Conservation (phyloP, 2,329 filamentous ascomycete genomes). For the Calonectria naviculata region DNA sequence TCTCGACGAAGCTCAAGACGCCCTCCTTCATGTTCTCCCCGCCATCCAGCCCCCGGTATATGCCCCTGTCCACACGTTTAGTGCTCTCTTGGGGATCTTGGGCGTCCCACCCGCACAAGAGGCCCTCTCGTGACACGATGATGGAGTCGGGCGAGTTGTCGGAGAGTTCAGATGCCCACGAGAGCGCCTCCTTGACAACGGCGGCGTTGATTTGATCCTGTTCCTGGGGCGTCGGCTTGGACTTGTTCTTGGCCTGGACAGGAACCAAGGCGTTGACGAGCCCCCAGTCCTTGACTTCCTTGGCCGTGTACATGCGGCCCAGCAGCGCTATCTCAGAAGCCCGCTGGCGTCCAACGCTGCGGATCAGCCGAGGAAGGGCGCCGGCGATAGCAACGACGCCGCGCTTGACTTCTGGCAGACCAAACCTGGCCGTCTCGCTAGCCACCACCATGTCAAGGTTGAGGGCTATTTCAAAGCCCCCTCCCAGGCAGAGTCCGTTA, state of each 20-base stretch:
- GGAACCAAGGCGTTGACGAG: constrained; percentile 74
- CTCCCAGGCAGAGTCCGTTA: constrained; percentile 78
- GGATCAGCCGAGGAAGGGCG: constrained; percentile 72
- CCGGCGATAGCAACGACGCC: constrained; percentile 78
- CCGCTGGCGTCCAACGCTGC: constrained; percentile 72
- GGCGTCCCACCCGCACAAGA: constrained; percentile 79
- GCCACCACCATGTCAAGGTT: constrained; percentile 80
- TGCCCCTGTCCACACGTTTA: constrained; percentile 64
- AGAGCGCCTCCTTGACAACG: constrained; percentile 69
- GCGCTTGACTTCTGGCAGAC: constrained; percentile 75
- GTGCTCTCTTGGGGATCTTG: constrained; percentile 73
- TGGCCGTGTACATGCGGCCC: constrained; percentile 68
- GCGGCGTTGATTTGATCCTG: constrained; percentile 35
- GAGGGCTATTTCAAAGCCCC: constrained; percentile 79
- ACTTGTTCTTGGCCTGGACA: constrained; percentile 15
- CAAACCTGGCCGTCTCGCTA: constrained; percentile 65
- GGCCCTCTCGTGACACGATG: constrained; percentile 77
- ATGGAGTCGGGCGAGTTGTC: constrained; percentile 80
- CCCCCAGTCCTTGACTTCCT: constrained; percentile 73
- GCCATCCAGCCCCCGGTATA: constrained; percentile 69
- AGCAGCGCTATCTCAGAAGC: constrained; percentile 78
- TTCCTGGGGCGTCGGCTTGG: neutral
- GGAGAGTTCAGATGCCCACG: constrained; percentile 70
- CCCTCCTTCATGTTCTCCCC: constrained; percentile 83
- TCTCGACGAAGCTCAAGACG: constrained; percentile 80